phyloP scores from a whole-genome alignment of 805 yeast species.

The Myxozyma lipomycoides region DNA sequence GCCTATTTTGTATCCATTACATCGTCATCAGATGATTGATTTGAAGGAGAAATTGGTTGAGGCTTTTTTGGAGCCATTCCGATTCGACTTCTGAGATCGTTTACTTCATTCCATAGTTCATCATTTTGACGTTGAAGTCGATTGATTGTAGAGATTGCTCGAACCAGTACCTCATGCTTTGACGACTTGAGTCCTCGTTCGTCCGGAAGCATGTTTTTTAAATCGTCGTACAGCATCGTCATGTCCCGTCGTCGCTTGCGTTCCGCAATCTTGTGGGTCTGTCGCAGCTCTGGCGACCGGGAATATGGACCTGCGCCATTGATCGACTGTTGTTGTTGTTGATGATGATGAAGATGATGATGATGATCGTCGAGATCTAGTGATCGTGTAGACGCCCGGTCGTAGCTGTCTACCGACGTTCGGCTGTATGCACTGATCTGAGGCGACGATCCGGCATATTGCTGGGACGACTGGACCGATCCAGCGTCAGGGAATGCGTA shows the following conservation, averaged over 20 bases:
- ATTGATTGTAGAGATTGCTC: conserved; percentile 20
- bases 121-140: conserved; percentile 9
- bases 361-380: conserved; percentile 17
- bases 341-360: no score
- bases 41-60: conserved; percentile 4
- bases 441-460: neutral
- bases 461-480: neutral
- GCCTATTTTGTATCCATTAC: neutral
- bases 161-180: conserved; percentile 29
- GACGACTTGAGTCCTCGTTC: conserved; percentile 29
- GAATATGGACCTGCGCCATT: conserved; percentile 23
- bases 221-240: conserved; percentile 29
- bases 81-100: conserved; percentile 16
- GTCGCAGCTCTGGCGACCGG: conserved; percentile 31
- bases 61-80: conserved; percentile 21
- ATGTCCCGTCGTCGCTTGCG: conserved; percentile 31
- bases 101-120: conserved; percentile 21
- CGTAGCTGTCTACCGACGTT: conserved; percentile 20
- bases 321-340: neutral
- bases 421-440: neutral
- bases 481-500: conserved; percentile 28
- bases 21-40: neutral
- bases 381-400: conserved; percentile 10
- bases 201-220: conserved; percentile 27
- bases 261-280: conserved; percentile 32